These are phyloP conservation scores for Pyrenochaeta sp. DNA, from an alignment of 2,329 filamentous ascomycete genomes.

Conservation along the genomic window DNA sequence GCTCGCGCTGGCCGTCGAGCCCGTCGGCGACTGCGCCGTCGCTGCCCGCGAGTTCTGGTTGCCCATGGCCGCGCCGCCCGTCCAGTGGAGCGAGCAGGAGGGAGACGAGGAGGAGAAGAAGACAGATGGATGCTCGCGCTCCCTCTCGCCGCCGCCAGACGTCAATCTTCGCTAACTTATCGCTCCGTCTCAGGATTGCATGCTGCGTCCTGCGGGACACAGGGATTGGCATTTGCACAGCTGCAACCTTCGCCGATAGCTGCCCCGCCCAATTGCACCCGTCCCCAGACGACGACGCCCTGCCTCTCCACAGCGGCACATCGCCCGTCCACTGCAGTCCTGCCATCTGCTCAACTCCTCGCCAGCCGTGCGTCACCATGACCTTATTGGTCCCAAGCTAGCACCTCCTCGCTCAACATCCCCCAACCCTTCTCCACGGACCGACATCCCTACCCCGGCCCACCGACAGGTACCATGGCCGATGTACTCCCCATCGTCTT, in stretches of 20 bases:
- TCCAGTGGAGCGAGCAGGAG: neutral
- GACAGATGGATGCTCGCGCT: too few relatives aligned
- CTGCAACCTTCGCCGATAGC: conserved; percentile 27
- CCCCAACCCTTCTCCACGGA: neutral
- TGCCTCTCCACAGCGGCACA: neutral
- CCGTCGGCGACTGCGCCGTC: conserved; percentile 33
- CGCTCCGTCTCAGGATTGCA: conserved; percentile 22
- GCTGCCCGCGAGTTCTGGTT: conserved; percentile 43
- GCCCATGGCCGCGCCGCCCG: conserved; percentile 33
- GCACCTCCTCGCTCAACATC: conserved; percentile 4
- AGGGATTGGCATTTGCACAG: conserved; percentile 25
- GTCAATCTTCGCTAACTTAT: conserved; percentile 21
- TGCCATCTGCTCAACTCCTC: neutral
- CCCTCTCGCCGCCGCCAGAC: conserved; percentile 5
- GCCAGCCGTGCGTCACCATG: conserved; percentile 12
- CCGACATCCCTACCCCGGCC: too few relatives aligned
- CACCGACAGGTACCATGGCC: too few relatives aligned
- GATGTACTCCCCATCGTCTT: conserved; percentile 36
- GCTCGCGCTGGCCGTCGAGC: conserved; percentile 3
- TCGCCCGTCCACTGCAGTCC: neutral
- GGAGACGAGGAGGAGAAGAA: too few relatives aligned
- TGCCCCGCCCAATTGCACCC: conserved; percentile 20
- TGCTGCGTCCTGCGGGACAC: conserved; percentile 32
- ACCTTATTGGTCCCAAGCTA: conserved; percentile 10
- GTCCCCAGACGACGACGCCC: too few relatives aligned